phyloP scores from a whole-genome alignment of 1,139 yeast genomes.

The Chernovozyma sophiae-reginae region DNA sequence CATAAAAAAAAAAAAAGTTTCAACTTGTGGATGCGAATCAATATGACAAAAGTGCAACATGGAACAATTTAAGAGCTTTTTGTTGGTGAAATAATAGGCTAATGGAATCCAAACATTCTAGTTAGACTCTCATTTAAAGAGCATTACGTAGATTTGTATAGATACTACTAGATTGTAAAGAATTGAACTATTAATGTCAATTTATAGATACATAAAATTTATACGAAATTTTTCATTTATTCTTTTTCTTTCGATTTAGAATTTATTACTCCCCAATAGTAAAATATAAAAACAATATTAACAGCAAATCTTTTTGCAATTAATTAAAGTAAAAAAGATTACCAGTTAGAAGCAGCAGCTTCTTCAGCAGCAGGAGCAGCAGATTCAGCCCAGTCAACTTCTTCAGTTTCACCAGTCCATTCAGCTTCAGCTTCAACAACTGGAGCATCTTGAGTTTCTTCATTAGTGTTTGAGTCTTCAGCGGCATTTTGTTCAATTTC shows the following conservation, averaged over 20 bases:
- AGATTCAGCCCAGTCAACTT: slow-evolving; percentile 60
- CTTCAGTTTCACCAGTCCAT: slow-evolving; percentile 58
- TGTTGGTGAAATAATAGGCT: too few species aligned
- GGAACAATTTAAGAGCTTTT: too few species aligned
- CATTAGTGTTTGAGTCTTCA: slow-evolving; percentile 58
- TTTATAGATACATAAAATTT: slow-evolving; percentile 1
- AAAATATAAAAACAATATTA: slow-evolving; percentile 8
- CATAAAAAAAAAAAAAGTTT: too few species aligned
- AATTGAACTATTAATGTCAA: neutral
- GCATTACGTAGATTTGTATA: too few species aligned
- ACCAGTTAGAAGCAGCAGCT: slow-evolving; percentile 66
- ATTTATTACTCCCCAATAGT: slow-evolving; percentile 12
- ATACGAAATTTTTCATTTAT: slow-evolving; percentile 11
- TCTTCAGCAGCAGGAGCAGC: slow-evolving; percentile 73
- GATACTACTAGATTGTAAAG: too few species aligned
- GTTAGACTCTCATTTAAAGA: too few species aligned
- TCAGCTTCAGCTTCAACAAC: slow-evolving; percentile 50
- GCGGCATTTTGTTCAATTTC: slow-evolving; percentile 87
- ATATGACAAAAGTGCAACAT: too few species aligned
- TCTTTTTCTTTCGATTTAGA: slow-evolving; percentile 9
- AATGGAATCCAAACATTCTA: too few species aligned
- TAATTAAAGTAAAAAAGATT: slow-evolving; percentile 17
- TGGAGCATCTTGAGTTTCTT: slow-evolving; percentile 46
- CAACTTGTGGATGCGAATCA: too few species aligned
- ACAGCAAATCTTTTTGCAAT: slow-evolving; percentile 4